Evolutionary conservation across 2,329 filamentous ascomycete genomes (phyloP), one percentile per base, ranked within the genome.

Genomic region (Rutstroemia sp.): DNA sequence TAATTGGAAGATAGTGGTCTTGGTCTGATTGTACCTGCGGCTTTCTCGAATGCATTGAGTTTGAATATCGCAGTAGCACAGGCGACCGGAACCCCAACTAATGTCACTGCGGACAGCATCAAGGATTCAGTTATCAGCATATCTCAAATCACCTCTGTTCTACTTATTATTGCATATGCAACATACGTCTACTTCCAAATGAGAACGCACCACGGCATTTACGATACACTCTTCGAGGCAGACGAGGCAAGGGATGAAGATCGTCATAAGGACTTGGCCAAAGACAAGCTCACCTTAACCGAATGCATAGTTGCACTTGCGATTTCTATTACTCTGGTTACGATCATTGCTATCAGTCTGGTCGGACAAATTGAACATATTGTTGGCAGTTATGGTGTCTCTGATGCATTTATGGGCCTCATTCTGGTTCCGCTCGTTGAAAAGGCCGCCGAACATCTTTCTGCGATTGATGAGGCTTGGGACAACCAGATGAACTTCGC

Each of bases 381-480:
- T 44, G 82, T 84, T 19, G 64, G 70, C 19, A 73, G 77, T 44
- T 72, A 71, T 25, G 70, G 74, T 25, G 73, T 84, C 42, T 76
- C 76, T 1, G 80, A 84, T 62, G 76, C 77, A 30, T 86, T 85
- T 60, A 73, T 85, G 60, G 81, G 89, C 65, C 75, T 95, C 39
- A 92, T 94, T 61, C 77, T 95, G 0, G 80, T 94, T 5, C 86
- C 88, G 4, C 77, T 95, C 0, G 89, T 94, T 5, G 90, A 95
- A 68, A 95, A 95, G 71, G 85, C 87, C 2, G 89, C 89, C 12
- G 89, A 95, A 71, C 89, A 95, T 71, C 74, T 95, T 48, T 92
- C 88, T 2, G 88, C 89, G 44, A 77, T 95, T 57, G 88, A 94
- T 64, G 89, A 95, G 76, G 89, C 89, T 23, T 92, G 84, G 78